Evolutionary conservation across 345 rosid genomes (phyloP).

Genomic region (Eucalyptus guilfoylei): DNA sequence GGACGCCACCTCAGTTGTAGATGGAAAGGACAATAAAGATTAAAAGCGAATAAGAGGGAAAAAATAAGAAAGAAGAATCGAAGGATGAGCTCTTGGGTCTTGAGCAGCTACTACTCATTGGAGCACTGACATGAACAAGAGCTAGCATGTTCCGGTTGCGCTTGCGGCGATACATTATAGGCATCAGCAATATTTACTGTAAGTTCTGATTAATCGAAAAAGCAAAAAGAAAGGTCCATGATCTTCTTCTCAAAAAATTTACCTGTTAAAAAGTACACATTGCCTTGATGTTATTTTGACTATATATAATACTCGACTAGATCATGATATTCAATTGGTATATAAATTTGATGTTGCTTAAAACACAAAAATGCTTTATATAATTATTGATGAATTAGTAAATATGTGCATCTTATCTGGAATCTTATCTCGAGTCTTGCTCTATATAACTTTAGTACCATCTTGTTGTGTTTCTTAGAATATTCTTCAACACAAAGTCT

Average conservation of each 20-base stretch:
- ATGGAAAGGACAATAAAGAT: not conserved
- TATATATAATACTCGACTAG: rapidly evolving
- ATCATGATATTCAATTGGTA: not conserved
- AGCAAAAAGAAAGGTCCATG: not conserved
- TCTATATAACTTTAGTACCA: not conserved
- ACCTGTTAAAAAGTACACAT: not conserved
- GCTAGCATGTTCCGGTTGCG: not conserved
- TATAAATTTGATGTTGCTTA: not conserved
- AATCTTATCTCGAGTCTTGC: not conserved
- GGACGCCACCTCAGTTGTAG: not conserved
- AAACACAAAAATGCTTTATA: not conserved
- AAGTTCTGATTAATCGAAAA: not conserved
- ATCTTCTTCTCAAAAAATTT: not conserved
- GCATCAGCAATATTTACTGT: not conserved
- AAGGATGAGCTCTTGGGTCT: not conserved
- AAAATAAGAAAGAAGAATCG: not conserved
- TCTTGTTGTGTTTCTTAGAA: not conserved
- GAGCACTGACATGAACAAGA: not conserved
- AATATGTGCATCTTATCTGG: not conserved
- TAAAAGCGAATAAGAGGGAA: not conserved
- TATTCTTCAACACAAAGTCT: not conserved
- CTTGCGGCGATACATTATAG: not conserved
- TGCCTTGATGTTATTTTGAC: not conserved
- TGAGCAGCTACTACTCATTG: not conserved
- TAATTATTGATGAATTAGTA: not conserved